Base-by-base conservation (phyloP, 139 green algal species). In the Volvox africanus region DNA sequence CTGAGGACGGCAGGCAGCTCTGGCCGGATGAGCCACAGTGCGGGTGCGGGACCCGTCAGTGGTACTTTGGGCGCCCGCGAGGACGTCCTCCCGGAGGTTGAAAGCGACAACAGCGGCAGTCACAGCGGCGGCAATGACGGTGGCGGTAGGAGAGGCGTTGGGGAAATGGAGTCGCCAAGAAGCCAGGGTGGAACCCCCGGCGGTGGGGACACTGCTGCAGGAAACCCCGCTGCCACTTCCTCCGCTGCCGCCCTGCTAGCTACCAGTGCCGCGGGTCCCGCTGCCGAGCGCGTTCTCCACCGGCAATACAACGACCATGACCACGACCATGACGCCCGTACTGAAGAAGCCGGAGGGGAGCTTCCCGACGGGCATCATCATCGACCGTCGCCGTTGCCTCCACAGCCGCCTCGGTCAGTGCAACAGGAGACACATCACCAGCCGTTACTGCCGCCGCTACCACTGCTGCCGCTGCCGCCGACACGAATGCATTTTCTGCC, bases 1-100 rank as follows among this genome's bases (percentile, higher is more conserved):
- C 80, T 86, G 26, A 55, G 80, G 16, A 75, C 55, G 1, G 80
- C 80, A 0, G 80, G 80, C 3, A 86, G 80, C 80, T 86, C 80
- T 16, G 80, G 80, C 28, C 80, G 80, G 28, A 44, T 55, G 11
- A 6, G 55, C 26, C 24, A 30, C 37, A 44, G 36, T 35, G 32
- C 20, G 3, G 76, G 76, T 20, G 76, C 14, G 16, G 76, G 76
- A 30, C 32, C 18, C 76, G 76, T 20, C 71, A 20, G 30, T 17
- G 75, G 1, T 35, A 32, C n/a, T 2, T n/a, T 18, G 5, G 71
- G 19, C 28, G 26, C 71, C n/a, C 75, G 36, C 3, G 78, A 84
- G 37, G 62, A 65, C 36, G 35, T 67, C 28, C 16, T 84, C 2
- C 78, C 36, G 1, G 78, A 84, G 78, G 37, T 32, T 16, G 22